These are phyloP conservation scores for Fusarium compactum DNA, from an alignment of 2,329 filamentous ascomycete species.

Conservation along the genomic window DNA sequence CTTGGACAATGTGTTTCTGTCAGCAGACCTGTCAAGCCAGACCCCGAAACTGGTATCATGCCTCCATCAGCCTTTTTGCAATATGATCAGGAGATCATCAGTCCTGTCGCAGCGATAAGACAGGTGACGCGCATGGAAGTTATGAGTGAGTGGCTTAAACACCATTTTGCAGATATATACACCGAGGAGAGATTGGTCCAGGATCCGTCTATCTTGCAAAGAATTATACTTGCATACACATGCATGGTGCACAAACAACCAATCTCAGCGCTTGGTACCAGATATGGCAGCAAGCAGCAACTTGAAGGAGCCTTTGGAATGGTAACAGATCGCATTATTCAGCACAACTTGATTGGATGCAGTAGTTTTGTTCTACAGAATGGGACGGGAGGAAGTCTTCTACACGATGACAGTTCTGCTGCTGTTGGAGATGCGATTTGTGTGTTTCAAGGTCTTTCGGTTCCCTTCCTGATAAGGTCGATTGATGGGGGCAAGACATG, in stretches of 20 bases:
- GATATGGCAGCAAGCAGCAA: not conserved
- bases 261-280: fast-evolving
- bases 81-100: slow-evolving; percentile 1
- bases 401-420: not conserved
- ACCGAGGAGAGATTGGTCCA: not conserved
- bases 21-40: fast-evolving
- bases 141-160: slow-evolving; percentile 12
- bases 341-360: not conserved
- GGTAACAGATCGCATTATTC: not conserved
- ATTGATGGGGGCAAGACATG: fast-evolving
- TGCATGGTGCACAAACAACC: slow-evolving; percentile 14
- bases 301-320: not conserved
- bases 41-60: fast-evolving
- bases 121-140: not conserved
- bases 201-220: not conserved
- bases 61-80: not conserved
- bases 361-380: slow-evolving; percentile 15
- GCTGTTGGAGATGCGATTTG: slow-evolving; percentile 8
- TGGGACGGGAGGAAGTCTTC: not conserved
- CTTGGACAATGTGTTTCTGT: slow-evolving; percentile 12
- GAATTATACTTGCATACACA: slow-evolving; percentile 18
- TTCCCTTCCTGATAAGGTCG: fast-evolving
- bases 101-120: not conserved
- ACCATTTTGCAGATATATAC: slow-evolving; percentile 14
- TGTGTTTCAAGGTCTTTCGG: not conserved